Base-by-base conservation (phyloP, 768 basidiomycete species). In the Arthromyces matolae region DNA sequence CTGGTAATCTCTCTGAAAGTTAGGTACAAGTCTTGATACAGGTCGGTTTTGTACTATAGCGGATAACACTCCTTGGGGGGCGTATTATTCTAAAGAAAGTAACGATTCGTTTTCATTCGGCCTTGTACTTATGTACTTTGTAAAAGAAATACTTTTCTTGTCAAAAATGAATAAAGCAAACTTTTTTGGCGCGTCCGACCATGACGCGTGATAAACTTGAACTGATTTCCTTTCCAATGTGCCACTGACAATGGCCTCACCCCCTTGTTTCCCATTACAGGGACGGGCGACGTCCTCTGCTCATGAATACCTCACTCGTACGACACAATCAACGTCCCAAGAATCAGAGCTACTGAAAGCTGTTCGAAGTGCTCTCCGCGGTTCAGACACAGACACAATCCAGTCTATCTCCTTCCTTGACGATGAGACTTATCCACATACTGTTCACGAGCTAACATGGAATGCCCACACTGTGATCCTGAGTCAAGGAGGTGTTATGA, bases 371-470 rank as follows among this genome's bases (percentile, higher is more conserved):
- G 83, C 80, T 12, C 68, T 88, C 31, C 79, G 76, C 25, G 82
- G 83, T 37, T 70, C 76, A 14, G 71, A 74, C 32, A 69, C 74
- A 25, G 71, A 71, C 36, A 54, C 71, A 9, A 67, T 77, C 28
- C 73, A 76, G 40, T 70, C 70, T 5, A 65, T 71, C 3, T 65
- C 66, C 16, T 73, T 75, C 43, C 61, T 68, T 29, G 64, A 68
- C 32, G 66, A 60, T 23, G 67, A 61, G 5, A 71, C n/a, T n/a
- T n/a, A 76, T 12, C 59, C 68, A 5, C 66, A 66, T 54, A 72
- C 71, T n/a, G 83, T 80, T 48, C 75, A 81, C 49, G 83, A 90
- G 55, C 67, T 92, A 12, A 69, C 77, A 13, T 92, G 89, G 90
- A 79, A 86, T 54, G 70, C 74, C 19, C 69, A 72, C 47, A 77